These are phyloP conservation scores for Annulohypoxylon truncatum DNA, from an alignment of 2,329 filamentous ascomycete species.

Conservation along the genomic window DNA sequence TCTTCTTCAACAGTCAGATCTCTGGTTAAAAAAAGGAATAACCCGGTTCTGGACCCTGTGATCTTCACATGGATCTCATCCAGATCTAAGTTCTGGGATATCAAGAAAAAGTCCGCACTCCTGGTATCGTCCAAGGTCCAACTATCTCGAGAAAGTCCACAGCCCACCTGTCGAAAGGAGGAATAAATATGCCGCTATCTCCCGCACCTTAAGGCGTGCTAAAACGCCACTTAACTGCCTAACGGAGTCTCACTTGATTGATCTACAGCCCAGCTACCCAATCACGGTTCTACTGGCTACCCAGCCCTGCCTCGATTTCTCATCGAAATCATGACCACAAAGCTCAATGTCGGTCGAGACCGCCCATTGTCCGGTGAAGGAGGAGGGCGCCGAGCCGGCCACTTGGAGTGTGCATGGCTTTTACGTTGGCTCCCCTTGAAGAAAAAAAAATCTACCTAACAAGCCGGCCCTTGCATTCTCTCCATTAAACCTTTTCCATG, in stretches of 20 bases:
- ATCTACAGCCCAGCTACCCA: slow-evolving; percentile 45
- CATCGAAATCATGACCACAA: slow-evolving; percentile 46
- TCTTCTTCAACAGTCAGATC: slow-evolving; percentile 6
- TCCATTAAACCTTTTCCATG: slow-evolving; percentile 37
- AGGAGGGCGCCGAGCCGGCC: slow-evolving; percentile 32
- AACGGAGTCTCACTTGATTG: slow-evolving; percentile 48
- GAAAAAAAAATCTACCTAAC: slow-evolving; percentile 34
- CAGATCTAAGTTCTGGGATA: slow-evolving; percentile 14
- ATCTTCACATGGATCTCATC: slow-evolving; percentile 24
- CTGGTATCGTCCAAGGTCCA: slow-evolving; percentile 12
- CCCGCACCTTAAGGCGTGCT: slow-evolving; percentile 35
- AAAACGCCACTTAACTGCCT: slow-evolving; percentile 47
- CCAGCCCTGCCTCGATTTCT: slow-evolving; percentile 43
- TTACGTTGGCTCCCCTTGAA: slow-evolving; percentile 36
- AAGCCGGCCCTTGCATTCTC: slow-evolving; percentile 43
- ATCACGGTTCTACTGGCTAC: slow-evolving; percentile 43
- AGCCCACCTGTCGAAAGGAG: slow-evolving; percentile 19
- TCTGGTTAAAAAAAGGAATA: slow-evolving; percentile 11
- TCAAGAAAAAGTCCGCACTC: slow-evolving; percentile 40
- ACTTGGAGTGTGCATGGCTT: slow-evolving; percentile 37
- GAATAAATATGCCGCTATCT: slow-evolving; percentile 38
- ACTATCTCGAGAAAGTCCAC: slow-evolving; percentile 32
- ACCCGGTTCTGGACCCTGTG: slow-evolving; percentile 7
- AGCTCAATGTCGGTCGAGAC: slow-evolving; percentile 43
- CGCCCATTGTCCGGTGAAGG: slow-evolving; percentile 42